Base-by-base conservation (phyloP, 805 yeast genomes). In the Pichia phayaonensis region DNA sequence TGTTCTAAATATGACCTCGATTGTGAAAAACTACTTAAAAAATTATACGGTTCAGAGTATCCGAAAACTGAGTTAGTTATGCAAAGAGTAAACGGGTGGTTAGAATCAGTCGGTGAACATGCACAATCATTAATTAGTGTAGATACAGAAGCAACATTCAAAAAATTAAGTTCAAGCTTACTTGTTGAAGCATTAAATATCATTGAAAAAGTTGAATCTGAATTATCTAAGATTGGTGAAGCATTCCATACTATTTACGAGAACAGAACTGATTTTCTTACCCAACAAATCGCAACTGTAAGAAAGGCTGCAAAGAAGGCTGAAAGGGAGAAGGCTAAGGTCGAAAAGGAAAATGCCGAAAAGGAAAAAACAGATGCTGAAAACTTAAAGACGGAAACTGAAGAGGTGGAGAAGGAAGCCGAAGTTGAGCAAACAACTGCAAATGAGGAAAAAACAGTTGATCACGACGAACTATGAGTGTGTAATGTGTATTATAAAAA, bases 1-100 rank as follows among this genome's bases (percentile, higher is more conserved):
- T 48, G 70, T 58, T 72, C 72, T 4, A 69, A 68, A 3, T 63
- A 70, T 22, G 77, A 73, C 0, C 60, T 82, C 24, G 78, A 82
- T 57, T 79, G 75, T 53, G 78, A 75, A 34, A 71, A 73, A 48
- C 82, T 79, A 23, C 15, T 41, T 18, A 16, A 24, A 8, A 49
- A 49, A 31, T 15, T 45, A 8, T 22, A 43, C 29, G 47, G 50
- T 15, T 24, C 43, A 8, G 18, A 34, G 10, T 49, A 42, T 42
- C 52, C 52, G 5, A 40, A 12, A 1, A 46, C 41, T 20, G 23
- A 46, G 12, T 15, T 10, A 22, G 50, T 39, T 13, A 42, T 24
- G 40, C 11, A 16, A 34, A 34, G n/a, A n/a, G 11, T 20, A n/a
- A 34, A 34, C n/a, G 38, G n/a, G 6, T 34, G 38, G 38, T 34